Conservation (phyloP, 805 yeast genomes). For the Komagataella phaffii region DNA sequence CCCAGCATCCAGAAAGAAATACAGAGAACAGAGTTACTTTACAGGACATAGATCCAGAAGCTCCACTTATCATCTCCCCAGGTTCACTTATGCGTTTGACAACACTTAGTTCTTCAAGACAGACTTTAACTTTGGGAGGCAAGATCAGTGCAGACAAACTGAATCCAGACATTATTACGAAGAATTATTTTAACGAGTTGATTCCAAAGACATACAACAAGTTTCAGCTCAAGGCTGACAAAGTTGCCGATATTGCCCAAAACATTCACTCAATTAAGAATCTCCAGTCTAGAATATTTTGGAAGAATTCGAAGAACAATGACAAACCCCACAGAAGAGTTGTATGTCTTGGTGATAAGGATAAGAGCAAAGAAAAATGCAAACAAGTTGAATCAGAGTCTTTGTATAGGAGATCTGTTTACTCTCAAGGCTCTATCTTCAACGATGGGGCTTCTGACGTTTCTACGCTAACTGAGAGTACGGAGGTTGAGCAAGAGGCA, state of each 20-base stretch:
- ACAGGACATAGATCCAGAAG: slow-evolving; percentile 37
- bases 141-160: slow-evolving; percentile 17
- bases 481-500: background rate
- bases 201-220: slow-evolving; percentile 14
- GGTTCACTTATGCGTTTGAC: slow-evolving; percentile 56
- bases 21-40: slow-evolving; percentile 27
- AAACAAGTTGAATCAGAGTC: background rate
- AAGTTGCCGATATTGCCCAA: slow-evolving; percentile 19
- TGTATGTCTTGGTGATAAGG: slow-evolving; percentile 15
- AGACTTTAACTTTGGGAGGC: slow-evolving; percentile 58
- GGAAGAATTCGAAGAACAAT: slow-evolving; percentile 12
- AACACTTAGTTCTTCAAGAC: slow-evolving; percentile 59
- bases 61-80: slow-evolving; percentile 44
- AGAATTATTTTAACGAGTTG: slow-evolving; percentile 17
- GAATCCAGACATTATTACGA: slow-evolving; percentile 18
- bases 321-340: slow-evolving; percentile 25
- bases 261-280: slow-evolving; percentile 26
- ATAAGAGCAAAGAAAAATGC: slow-evolving; percentile 4
- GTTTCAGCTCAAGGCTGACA: slow-evolving; percentile 18
- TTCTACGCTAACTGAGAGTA: background rate
- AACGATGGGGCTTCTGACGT: background rate
- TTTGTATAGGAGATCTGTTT: background rate
- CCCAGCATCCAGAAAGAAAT: slow-evolving; percentile 13
- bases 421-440: background rate
- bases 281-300: slow-evolving; percentile 30